phyloP scores from a whole-genome alignment of 352 stramenopile genomes.

The Globisporangium okanoganense region DNA sequence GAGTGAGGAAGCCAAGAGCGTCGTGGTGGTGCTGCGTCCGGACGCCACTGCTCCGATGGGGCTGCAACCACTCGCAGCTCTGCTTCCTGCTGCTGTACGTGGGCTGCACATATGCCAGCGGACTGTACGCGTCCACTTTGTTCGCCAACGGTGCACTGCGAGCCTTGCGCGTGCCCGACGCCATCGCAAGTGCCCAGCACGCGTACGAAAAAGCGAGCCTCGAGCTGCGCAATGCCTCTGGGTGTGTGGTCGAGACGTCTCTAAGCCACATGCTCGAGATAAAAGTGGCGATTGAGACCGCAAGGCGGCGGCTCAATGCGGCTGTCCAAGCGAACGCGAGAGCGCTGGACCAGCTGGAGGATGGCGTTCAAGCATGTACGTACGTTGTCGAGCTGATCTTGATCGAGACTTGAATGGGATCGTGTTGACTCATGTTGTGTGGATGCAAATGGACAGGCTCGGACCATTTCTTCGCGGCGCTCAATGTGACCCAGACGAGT shows the following conservation, averaged over 20 bases:
- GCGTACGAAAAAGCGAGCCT: constrained; percentile 29
- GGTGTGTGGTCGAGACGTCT: constrained; percentile 26
- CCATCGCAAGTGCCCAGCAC: constrained; percentile 25
- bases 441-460: constrained; percentile 6
- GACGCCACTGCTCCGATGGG: constrained; percentile 12
- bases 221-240: constrained; percentile 25
- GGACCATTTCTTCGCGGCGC: neutral
- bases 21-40: neutral
- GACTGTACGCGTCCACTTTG: constrained; percentile 37
- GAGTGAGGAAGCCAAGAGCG: neutral
- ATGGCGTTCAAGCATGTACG: constrained; percentile 8
- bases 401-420: neutral
- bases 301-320: neutral
- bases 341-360: constrained; percentile 10
- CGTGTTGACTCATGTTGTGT: neutral
- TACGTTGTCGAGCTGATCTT: neutral
- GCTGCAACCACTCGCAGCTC: constrained; percentile 43
- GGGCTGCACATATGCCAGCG: constrained; percentile 32
- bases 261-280: neutral
- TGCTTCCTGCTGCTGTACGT: constrained; percentile 55
- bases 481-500: constrained; percentile 3
- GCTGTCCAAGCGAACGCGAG: neutral
- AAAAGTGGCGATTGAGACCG: neutral
- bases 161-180: constrained; percentile 21
- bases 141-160: constrained; percentile 30